Conservation (phyloP, 768 basidiomycete genomes). For the Rhodocollybia butyracea region DNA sequence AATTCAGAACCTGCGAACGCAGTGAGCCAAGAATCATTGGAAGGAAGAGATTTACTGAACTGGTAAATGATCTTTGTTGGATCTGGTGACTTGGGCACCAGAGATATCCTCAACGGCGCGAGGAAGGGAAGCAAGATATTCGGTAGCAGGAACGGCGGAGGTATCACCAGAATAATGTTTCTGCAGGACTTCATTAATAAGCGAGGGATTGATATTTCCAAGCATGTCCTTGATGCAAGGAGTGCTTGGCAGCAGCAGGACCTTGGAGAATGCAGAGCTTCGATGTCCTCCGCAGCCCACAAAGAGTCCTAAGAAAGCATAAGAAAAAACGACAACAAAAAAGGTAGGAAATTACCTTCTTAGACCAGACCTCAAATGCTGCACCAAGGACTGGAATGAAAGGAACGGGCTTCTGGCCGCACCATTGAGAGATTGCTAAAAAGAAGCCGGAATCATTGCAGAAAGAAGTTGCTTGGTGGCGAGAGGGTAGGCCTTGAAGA, state of each 20-base stretch:
- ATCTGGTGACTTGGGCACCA: constrained; percentile 40
- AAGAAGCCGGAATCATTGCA: constrained; percentile 95
- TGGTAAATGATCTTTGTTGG: constrained; percentile 43
- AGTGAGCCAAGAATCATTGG: constrained; percentile 75
- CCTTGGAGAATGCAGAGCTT: constrained; percentile 96
- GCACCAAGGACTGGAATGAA: constrained; percentile 96
- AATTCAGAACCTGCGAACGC: constrained; percentile 75
- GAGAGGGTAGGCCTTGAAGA: constrained; percentile 82
- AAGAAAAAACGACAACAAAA: constrained; percentile 6
- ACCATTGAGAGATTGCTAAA: constrained; percentile 91
- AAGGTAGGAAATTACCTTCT: constrained; percentile 67
- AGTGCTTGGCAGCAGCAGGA: constrained; percentile 89
- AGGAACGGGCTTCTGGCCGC: constrained; percentile 96
- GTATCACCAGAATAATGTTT: constrained; percentile 75
- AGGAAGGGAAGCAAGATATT: constrained; percentile 68
- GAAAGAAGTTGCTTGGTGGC: constrained; percentile 86
- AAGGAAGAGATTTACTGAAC: constrained; percentile 53
- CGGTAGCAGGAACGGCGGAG: constrained; percentile 71
- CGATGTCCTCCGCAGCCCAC: constrained; percentile 97
- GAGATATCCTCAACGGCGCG: constrained; percentile 30
- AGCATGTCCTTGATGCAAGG: constrained; percentile 83
- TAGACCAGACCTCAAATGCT: constrained; percentile 98
- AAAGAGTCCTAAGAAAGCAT: constrained; percentile 72
- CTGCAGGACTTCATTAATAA: constrained; percentile 77
- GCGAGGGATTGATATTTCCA: constrained; percentile 77